Evolutionary conservation across 1,139 yeast genomes (phyloP).

Genomic region (Ashbya aceris): DNA sequence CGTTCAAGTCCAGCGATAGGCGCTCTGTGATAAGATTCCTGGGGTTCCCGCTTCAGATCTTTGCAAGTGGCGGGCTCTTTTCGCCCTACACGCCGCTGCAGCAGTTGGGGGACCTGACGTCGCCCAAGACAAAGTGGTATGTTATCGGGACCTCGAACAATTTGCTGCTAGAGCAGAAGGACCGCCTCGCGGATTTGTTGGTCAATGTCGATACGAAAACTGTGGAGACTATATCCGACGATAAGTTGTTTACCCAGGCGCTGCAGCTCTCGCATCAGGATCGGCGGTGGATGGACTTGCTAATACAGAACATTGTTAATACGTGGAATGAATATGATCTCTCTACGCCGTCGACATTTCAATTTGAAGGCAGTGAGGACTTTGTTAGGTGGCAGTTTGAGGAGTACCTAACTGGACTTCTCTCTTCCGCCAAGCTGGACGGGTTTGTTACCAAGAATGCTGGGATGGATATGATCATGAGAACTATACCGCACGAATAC

Average conservation of each 20-base stretch:
- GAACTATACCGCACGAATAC: constrained; percentile 18
- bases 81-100: constrained; percentile 90
- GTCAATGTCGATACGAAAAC: constrained; percentile 44
- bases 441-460: constrained; percentile 41
- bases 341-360: constrained; percentile 39
- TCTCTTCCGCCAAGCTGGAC: constrained; percentile 63
- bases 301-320: constrained; percentile 20
- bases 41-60: constrained; percentile 81
- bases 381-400: constrained; percentile 82
- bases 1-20: constrained; percentile 70
- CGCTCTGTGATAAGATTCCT: constrained; percentile 67
- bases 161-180: constrained; percentile 59
- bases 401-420: constrained; percentile 70
- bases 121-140: constrained; percentile 51
- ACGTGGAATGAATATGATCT: constrained; percentile 38
- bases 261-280: constrained; percentile 56
- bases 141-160: constrained; percentile 86
- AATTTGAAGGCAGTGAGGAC: constrained; percentile 76
- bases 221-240: constrained; percentile 39
- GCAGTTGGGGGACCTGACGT: constrained; percentile 66
- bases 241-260: constrained; percentile 32
- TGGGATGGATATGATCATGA: constrained; percentile 28
- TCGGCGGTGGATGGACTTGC: constrained; percentile 52
- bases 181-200: constrained; percentile 44
- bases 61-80: constrained; percentile 81